phyloP scores from a whole-genome alignment of 352 stramenopile genomes.

The Pythium diclinum region DNA sequence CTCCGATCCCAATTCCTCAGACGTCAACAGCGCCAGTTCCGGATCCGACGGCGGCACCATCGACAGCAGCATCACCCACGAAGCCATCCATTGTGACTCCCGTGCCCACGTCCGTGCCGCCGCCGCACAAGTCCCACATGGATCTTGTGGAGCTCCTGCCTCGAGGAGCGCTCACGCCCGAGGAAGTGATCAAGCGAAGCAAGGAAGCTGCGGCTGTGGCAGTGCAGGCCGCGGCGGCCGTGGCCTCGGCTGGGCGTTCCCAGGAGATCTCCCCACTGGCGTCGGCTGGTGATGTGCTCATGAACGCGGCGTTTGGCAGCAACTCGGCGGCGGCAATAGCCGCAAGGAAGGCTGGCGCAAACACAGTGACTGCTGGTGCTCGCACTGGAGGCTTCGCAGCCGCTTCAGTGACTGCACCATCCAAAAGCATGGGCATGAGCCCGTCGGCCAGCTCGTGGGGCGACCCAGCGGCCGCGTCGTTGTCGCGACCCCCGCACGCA shows the following conservation, averaged over 20 bases:
- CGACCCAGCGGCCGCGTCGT: constrained; percentile 10
- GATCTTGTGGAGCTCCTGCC: constrained; percentile 72
- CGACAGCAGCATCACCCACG: constrained; percentile 2
- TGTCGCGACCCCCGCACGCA: constrained; percentile 7
- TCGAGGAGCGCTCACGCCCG: constrained; percentile 44
- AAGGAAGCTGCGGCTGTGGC: constrained; percentile 74
- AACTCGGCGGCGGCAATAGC: constrained; percentile 19
- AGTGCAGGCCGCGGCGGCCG: constrained; percentile 66
- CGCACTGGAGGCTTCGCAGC: not conserved
- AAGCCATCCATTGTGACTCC: constrained; percentile 34
- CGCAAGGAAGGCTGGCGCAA: constrained; percentile 17
- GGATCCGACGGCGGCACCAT: not conserved
- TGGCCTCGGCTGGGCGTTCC: constrained; percentile 45
- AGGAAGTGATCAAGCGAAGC: constrained; percentile 86
- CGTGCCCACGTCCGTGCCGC: constrained; percentile 36
- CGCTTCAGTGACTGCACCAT: not conserved
- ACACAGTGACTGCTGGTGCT: not conserved
- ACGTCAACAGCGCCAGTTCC: constrained; percentile 13
- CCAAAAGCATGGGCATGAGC: constrained; percentile 5
- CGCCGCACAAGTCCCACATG: constrained; percentile 76
- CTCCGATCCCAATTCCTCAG: constrained; percentile 63
- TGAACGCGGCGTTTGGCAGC: constrained; percentile 46
- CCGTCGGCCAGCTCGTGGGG: constrained; percentile 10
- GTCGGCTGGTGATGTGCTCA: constrained; percentile 45
- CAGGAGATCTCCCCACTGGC: constrained; percentile 43